Base-by-base conservation (phyloP, 1,139 yeast species). In the Saccharomyces hybrid region DNA sequence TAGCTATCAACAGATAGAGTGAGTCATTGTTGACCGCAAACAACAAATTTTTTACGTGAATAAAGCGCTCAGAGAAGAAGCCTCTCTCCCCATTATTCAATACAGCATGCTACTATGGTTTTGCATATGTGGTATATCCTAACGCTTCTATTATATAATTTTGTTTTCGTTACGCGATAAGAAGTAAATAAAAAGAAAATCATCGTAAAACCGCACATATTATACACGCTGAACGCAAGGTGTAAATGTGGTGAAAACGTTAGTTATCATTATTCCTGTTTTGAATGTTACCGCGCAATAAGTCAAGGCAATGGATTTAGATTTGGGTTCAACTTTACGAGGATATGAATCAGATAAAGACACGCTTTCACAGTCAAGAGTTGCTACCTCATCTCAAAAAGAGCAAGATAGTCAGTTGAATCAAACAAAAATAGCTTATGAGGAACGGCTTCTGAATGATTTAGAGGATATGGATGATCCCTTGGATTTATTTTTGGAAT, bases 381-480 rank as follows among this genome's bases (percentile, higher is more conserved):
- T 9, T 11, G 42, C 5, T 38, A 38, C 42, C 42, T 38, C 42
- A 38, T 38, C 42, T 38, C 42, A 38, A 9, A 38, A 38, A 38
- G 42, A 38, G 25, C 19, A 38, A 11, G 8, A 38, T 38, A 38
- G 23, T 38, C 42, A 16, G 42, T 38, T 38, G 42, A 38, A 38
- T 38, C 42, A 38, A 38, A 16, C 25, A 3, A 8, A 69, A 70
- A 78, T 61, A 86, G 49, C 52, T 2, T 67, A 56, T 53, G 71
- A 67, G 49, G 57, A 84, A 63, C 56, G 64, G 11, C 70, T 71
- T 13, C 68, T 85, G 23, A 65, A 64, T 16, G 74, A 77, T 0
- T 61, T 80, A 1, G 84, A 80, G 1, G 86, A 84, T 27, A 68
- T 82, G 46, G 97, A 90, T 70, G 97, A 91, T 65, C 97, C 97